These are phyloP conservation scores for Diplodia sapinea DNA, from an alignment of 2,329 filamentous ascomycete species.

Conservation along the genomic window DNA sequence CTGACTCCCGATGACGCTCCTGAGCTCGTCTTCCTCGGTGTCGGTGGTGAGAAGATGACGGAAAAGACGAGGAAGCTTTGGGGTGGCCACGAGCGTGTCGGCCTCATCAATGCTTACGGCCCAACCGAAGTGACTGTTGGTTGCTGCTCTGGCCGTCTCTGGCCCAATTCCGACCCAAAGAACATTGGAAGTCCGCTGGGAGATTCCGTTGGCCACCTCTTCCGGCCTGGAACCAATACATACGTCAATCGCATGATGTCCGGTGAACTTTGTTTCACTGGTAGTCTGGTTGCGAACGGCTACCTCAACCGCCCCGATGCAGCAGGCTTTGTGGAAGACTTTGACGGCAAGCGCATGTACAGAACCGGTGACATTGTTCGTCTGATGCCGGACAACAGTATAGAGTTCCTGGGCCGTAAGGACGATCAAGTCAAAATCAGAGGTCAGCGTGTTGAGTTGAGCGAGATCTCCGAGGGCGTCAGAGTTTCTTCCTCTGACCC, in stretches of 20 bases:
- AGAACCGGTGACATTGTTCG: conserved; percentile 35
- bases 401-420: conserved; percentile 35
- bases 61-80: conserved; percentile 43
- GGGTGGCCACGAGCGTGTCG: conserved; percentile 35
- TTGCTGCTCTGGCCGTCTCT: conserved; percentile 35
- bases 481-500: conserved; percentile 43
- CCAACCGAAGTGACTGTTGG: conserved; percentile 44
- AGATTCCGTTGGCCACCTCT: conserved; percentile 39
- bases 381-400: conserved; percentile 33
- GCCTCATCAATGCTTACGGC: conserved; percentile 38
- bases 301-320: conserved; percentile 41
- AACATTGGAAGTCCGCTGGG: conserved; percentile 36
- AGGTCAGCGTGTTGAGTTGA: conserved; percentile 50
- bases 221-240: conserved; percentile 40
- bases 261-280: conserved; percentile 35
- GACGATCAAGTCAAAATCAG: conserved; percentile 43
- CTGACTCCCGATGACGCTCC: conserved; percentile 36
- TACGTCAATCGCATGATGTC: conserved; percentile 58
- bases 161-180: conserved; percentile 32
- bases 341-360: conserved; percentile 33
- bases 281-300: conserved; percentile 33
- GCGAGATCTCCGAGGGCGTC: conserved; percentile 45
- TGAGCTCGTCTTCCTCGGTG: conserved; percentile 40
- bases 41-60: conserved; percentile 48
- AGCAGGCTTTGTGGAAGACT: conserved; percentile 34